Conservation (phyloP, 2,329 filamentous ascomycete genomes). For the Colletotrichum nymphaeae region DNA sequence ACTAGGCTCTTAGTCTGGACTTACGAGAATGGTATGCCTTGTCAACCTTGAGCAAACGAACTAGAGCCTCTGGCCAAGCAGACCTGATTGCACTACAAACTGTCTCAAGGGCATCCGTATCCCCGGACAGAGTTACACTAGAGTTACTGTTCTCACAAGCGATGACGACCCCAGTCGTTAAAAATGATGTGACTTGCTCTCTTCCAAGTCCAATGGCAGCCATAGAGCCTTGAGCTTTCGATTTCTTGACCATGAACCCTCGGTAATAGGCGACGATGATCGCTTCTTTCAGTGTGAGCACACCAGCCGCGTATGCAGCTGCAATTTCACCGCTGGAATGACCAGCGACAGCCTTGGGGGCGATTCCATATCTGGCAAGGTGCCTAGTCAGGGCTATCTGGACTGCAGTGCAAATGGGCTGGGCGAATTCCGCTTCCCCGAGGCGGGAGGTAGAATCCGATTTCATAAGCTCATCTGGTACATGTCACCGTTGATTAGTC, state of each 20-base stretch:
- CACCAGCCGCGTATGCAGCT: conserved; percentile 49
- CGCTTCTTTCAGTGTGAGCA: conserved; percentile 43
- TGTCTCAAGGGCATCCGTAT: conserved; percentile 36
- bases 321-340: conserved; percentile 55
- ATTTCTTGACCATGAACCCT: conserved; percentile 39
- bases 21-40: conserved; percentile 26
- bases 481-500: neutral
- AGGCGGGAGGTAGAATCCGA: conserved; percentile 28
- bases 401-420: conserved; percentile 65
- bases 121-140: conserved; percentile 44
- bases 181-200: conserved; percentile 6
- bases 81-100: conserved; percentile 42
- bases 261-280: conserved; percentile 50
- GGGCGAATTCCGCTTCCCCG: conserved; percentile 44
- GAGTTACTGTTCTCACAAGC: conserved; percentile 36
- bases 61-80: neutral
- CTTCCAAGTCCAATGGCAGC: conserved; percentile 45
- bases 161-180: conserved; percentile 10
- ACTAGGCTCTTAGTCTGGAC: neutral
- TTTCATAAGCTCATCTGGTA: conserved; percentile 14
- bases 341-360: conserved; percentile 46
- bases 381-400: conserved; percentile 59
- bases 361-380: conserved; percentile 43
- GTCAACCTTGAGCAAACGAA: conserved; percentile 12
- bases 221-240: conserved; percentile 45